A percentile compares a stretch with the other conserved stretches of the same genome.
These are phyloP conservation scores for Botrytis medusae DNA, from an alignment of 2,329 filamentous ascomycete genomes.

Conservation along the genomic window DNA sequence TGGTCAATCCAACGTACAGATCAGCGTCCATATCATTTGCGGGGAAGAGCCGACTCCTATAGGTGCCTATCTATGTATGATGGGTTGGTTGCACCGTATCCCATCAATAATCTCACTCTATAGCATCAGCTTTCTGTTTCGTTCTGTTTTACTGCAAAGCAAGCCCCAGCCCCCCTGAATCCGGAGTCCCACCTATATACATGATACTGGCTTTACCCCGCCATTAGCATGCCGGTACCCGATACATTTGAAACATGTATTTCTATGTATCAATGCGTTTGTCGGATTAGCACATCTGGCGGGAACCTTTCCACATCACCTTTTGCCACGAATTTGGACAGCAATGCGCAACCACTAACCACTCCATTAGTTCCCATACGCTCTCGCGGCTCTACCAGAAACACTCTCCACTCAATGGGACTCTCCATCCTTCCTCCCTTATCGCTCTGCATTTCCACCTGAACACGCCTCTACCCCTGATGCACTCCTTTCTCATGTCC, in stretches of 20 bases:
- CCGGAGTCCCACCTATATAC: slow-evolving; percentile 2
- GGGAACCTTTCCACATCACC: not conserved
- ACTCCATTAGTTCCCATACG: slow-evolving; percentile 69
- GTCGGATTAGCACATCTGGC: slow-evolving; percentile 3
- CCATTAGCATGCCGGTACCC: slow-evolving; percentile 11
- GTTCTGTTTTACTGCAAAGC: slow-evolving; percentile 7
- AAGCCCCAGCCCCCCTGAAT: not conserved
- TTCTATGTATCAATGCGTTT: not conserved
- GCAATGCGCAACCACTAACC: slow-evolving; percentile 23
- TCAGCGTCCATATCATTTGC: slow-evolving; percentile 18
- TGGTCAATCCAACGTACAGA: slow-evolving; percentile 11
- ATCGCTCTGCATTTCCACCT: slow-evolving; percentile 69
- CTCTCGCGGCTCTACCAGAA: slow-evolving; percentile 62
- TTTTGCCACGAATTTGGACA: not conserved
- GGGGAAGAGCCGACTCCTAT: slow-evolving; percentile 8
- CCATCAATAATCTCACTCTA: slow-evolving; percentile 3
- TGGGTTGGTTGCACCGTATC: slow-evolving; percentile 1
- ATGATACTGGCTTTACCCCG: slow-evolving; percentile 15
- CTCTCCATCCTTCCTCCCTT: slow-evolving; percentile 60
- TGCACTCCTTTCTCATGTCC: slow-evolving; percentile 64
- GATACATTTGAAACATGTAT: slow-evolving; percentile 12
- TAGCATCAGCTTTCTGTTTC: not conserved
- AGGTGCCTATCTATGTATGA: slow-evolving; percentile 11
- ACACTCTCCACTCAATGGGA: slow-evolving; percentile 68
- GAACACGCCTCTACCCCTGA: slow-evolving; percentile 59